Evolutionary conservation across 2,329 filamentous ascomycete genomes (phyloP), one percentile per base, ranked within the genome.

Genomic region (Scortechinia acanthostroma): DNA sequence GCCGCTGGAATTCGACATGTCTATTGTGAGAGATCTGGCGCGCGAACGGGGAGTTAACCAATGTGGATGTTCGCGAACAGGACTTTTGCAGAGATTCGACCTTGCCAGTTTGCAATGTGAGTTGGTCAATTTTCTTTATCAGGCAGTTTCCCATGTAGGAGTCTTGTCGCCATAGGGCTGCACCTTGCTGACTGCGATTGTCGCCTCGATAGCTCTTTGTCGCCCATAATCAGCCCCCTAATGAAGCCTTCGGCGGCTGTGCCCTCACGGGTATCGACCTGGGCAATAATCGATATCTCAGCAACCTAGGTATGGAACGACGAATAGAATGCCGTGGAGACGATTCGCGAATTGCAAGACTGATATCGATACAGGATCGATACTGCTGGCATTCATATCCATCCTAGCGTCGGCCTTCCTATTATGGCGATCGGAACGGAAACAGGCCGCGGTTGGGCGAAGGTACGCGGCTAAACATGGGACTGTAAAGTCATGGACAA

Each of bases 391-490:
- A 50, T 88, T 74, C 50, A 62, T 95, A 51, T 88, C 91, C 33
- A 91, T 98, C 53, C 56, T 78, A 19, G 68, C 77, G 5, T 72
- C 85, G 3, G 58, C 69, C 10, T 82, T 85, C 53, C 70, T 98
- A 47, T 56, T 97, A 62, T 78, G 85, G 66, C 76, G 80, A 53
- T 95, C 93, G 17, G 87, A 97, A 57, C 80, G 77, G 61, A 97
- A 98, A 69, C 83, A 86, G 63, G 93, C 93, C 46, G 93, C 93
- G 46, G 93, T 98, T 42, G 93, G 93, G 48, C 76, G 93, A 70
- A 87, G 90, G 90, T 94, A 69, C 49, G 74, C 55, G 19, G 10
- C 25, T n/a, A n/a, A n/a, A n/a, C n/a, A n/a, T n/a, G n/a, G n/a
- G n/a, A n/a, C n/a, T n/a, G n/a, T 15, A 42, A 47, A 46, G 25